Evolutionary conservation across 2,329 filamentous ascomycete species (phyloP).

Genomic region (Penicillium italicum): DNA sequence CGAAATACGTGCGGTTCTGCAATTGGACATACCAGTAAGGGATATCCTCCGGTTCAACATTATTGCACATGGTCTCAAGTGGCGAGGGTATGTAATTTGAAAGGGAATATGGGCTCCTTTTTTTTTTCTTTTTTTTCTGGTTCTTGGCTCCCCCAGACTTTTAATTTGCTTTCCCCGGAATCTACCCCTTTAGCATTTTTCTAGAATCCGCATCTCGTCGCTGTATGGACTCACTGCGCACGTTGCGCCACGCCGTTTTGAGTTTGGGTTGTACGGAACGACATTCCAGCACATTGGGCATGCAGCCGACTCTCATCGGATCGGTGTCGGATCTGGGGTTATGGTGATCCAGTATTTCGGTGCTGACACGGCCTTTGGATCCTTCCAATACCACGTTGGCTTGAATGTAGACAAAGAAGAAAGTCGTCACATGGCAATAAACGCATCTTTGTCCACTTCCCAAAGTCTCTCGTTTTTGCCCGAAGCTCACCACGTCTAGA

Average conservation of each 20-base stretch:
- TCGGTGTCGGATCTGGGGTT: constrained; percentile 10
- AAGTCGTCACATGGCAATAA: background rate
- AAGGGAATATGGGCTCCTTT: background rate
- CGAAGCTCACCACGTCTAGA: background rate
- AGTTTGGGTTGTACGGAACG: constrained; percentile 20
- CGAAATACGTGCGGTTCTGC: background rate
- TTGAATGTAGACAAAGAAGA: background rate
- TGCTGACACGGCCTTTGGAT: background rate
- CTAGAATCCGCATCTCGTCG: constrained; percentile 14
- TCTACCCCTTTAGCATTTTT: constrained; percentile 12
- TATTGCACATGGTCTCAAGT: constrained; percentile 5
- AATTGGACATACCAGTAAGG: background rate
- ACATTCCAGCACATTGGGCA: constrained; percentile 5
- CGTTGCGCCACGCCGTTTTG: constrained; percentile 23
- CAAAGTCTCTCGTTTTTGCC: background rate
- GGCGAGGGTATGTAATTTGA: background rate
- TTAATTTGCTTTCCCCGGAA: constrained; percentile 7
- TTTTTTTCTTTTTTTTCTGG: background rate
- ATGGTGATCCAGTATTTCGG: constrained; percentile 7
- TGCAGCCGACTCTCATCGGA: constrained; percentile 1
- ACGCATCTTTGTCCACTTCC: background rate
- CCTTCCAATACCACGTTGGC: background rate
- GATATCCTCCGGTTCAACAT: constrained; percentile 7
- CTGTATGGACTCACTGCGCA: constrained; percentile 8
- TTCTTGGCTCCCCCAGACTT: constrained; percentile 5